phyloP scores from a whole-genome alignment of 192 early-diverging fungal species.

The Glomus cerebriforme region DNA sequence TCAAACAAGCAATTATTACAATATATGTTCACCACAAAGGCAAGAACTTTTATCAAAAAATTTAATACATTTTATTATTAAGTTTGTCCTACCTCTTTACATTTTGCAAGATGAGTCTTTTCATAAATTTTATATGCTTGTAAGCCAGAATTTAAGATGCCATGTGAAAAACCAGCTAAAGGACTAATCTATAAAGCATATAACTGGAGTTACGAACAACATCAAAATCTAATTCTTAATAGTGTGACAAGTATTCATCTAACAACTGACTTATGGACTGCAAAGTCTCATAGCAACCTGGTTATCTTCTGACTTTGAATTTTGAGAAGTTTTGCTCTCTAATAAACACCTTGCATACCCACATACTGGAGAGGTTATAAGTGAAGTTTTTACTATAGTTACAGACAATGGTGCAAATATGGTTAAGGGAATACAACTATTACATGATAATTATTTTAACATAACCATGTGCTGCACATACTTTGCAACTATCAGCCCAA shows the following conservation, averaged over 20 bases:
- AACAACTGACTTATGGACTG: not conserved
- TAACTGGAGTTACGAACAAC: not conserved
- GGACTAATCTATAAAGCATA: not conserved
- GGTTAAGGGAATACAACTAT: not conserved
- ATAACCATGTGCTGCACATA: not conserved
- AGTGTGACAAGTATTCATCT: not conserved
- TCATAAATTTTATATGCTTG: not conserved
- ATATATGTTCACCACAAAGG: not conserved
- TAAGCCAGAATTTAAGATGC: not conserved
- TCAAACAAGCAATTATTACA: no score
- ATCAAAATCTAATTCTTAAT: not conserved
- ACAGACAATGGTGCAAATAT: not conserved
- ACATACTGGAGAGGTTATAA: not conserved
- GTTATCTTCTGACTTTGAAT: not conserved
- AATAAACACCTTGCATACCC: not conserved
- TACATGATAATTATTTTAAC: not conserved
- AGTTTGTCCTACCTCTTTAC: not conserved
- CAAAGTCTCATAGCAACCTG: not conserved
- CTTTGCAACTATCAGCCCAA: not conserved
- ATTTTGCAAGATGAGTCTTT: conserved; percentile 4
- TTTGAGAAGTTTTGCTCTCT: not conserved
- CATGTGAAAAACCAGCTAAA: not conserved
- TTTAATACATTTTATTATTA: conserved; percentile 9
- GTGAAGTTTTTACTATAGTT: not conserved
- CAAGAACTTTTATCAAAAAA: conserved; percentile 5